Percentiles rank a stretch among this genome's conserved stretches.
These are phyloP conservation scores for Alternaria sp. DNA, from an alignment of 2,329 filamentous ascomycete genomes.

Conservation along the genomic window DNA sequence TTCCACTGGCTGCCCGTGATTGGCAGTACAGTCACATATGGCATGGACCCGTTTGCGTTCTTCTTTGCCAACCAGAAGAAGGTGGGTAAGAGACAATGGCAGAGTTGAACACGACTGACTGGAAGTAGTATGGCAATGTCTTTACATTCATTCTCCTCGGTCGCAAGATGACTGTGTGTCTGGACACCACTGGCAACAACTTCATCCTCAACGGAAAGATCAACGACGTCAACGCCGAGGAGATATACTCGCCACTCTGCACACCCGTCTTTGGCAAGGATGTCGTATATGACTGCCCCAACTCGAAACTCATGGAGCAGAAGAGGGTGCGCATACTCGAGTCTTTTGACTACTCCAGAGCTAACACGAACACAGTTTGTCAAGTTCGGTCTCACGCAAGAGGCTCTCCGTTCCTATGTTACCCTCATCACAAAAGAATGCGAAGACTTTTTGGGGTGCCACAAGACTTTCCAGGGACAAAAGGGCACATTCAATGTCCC, in stretches of 20 bases:
- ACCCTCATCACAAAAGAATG: slow-evolving; percentile 80
- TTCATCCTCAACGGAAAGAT: slow-evolving; percentile 92
- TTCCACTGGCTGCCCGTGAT: slow-evolving; percentile 75
- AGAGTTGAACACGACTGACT: slow-evolving; percentile 32
- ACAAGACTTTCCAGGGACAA: slow-evolving; percentile 70
- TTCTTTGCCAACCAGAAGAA: slow-evolving; percentile 77
- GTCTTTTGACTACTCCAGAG: not conserved
- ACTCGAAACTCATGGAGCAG: slow-evolving; percentile 93
- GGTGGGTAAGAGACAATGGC: slow-evolving; percentile 58
- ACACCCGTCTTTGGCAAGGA: slow-evolving; percentile 79
- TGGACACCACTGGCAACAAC: slow-evolving; percentile 84
- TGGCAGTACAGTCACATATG: slow-evolving; percentile 91
- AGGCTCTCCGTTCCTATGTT: slow-evolving; percentile 79
- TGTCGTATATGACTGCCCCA: slow-evolving; percentile 91
- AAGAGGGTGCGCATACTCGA: slow-evolving; percentile 72
- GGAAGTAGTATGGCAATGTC: slow-evolving; percentile 77
- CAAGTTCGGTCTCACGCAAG: slow-evolving; percentile 79
- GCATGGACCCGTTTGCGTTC: slow-evolving; percentile 91
- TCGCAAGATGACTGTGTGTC: slow-evolving; percentile 85
- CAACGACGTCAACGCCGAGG: slow-evolving; percentile 88
- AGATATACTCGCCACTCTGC: slow-evolving; percentile 82
- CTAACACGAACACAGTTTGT: slow-evolving; percentile 66
- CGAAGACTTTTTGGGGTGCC: slow-evolving; percentile 74
- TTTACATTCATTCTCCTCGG: slow-evolving; percentile 90
- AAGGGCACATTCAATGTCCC: slow-evolving; percentile 76